Evolutionary conservation across 1,139 yeast species (phyloP).

Genomic region (Debaryomyces coudertii): DNA sequence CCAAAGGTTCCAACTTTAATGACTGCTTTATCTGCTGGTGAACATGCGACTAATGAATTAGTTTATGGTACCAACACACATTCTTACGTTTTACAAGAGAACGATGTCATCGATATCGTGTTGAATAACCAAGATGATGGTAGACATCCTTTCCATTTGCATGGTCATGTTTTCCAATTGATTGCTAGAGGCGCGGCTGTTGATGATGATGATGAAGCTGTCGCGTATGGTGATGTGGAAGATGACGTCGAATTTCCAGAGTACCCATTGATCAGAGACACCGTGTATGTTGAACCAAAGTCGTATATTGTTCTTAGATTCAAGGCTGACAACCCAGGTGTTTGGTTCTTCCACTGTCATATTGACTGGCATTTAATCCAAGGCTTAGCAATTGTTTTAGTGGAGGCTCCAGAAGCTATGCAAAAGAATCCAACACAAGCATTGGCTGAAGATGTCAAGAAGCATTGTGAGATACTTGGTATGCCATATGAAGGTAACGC

Average conservation of each 20-base stretch:
- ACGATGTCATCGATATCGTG: conserved; percentile 70
- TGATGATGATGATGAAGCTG: conserved; percentile 56
- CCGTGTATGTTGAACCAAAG: conserved; percentile 63
- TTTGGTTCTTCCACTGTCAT: conserved; percentile 94
- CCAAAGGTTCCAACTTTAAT: conserved; percentile 71
- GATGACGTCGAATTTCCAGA: conserved; percentile 61
- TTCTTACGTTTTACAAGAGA: conserved; percentile 59
- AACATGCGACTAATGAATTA: conserved; percentile 46
- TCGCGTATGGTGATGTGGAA: conserved; percentile 44
- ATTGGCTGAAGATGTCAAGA: conserved; percentile 49
- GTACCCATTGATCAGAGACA: conserved; percentile 66
- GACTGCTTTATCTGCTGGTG: conserved; percentile 56
- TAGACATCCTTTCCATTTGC: conserved; percentile 91
- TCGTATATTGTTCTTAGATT: conserved; percentile 70
- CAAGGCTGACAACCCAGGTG: conserved; percentile 84
- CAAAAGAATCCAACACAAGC: conserved; percentile 41
- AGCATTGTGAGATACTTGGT: conserved; percentile 49
- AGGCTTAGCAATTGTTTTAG: conserved; percentile 72
- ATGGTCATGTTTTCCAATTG: conserved; percentile 83
- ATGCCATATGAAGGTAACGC: conserved; percentile 64
- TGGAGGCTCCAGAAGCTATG: conserved; percentile 71
- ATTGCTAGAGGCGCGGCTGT: conserved; percentile 59
- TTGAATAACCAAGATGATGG: conserved; percentile 80
- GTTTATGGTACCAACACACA: conserved; percentile 74
- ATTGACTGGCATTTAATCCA: conserved; percentile 93